Conservation (phyloP, 192 early-diverging fungal species). For the Podila horticola region DNA sequence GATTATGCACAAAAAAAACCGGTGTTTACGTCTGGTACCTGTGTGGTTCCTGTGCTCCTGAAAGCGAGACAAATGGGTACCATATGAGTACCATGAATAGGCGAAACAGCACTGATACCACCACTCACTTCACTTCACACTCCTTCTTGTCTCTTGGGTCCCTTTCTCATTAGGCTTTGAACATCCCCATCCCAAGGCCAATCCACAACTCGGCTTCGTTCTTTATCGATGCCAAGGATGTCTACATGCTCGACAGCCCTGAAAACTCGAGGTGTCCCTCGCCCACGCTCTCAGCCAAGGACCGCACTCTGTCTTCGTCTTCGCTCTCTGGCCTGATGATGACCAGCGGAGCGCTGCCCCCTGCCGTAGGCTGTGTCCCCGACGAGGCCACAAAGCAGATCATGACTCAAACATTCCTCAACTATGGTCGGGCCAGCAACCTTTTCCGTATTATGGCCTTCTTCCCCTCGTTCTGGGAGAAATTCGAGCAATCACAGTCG, state of each 20-base stretch:
- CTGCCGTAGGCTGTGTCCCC: constrained; percentile 55
- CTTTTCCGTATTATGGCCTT: constrained; percentile 62
- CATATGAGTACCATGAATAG: too few relatives aligned
- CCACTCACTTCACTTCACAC: neutral
- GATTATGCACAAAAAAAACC: neutral
- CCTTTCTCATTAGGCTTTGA: constrained; percentile 29
- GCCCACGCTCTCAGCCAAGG: constrained; percentile 37
- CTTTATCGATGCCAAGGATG: constrained; percentile 61
- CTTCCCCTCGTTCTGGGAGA: constrained; percentile 66
- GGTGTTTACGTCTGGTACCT: neutral
- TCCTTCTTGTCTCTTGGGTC: neutral
- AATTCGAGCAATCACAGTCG: constrained; percentile 51
- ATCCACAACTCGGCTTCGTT: constrained; percentile 61
- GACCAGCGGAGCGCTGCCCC: constrained; percentile 15
- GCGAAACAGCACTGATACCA: neutral
- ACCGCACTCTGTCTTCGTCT: constrained; percentile 44
- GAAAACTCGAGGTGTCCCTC: constrained; percentile 28
- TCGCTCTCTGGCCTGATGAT: constrained; percentile 55
- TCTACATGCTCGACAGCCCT: constrained; percentile 61
- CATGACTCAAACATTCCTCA: constrained; percentile 60
- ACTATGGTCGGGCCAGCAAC: constrained; percentile 59
- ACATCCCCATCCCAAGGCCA: constrained; percentile 57
- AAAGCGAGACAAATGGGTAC: too few relatives aligned
- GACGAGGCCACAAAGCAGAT: constrained; percentile 59
- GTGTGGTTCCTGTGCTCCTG: neutral